Conservation (phyloP, 345 rosid genomes). For the Rubroshorea leprosula region DNA sequence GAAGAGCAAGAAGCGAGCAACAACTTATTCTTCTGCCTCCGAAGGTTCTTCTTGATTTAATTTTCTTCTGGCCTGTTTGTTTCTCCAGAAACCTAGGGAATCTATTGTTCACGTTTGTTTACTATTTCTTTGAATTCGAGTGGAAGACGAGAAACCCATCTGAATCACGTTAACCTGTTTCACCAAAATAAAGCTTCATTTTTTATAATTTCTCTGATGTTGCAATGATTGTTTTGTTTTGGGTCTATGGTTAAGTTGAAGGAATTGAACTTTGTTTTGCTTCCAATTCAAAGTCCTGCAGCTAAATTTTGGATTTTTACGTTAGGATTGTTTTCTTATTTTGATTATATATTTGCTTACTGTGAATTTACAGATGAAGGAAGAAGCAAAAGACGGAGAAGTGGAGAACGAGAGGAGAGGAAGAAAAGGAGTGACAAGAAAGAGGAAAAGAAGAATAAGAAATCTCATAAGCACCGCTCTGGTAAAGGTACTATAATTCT, state of each 20-base stretch:
- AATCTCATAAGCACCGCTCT: slow-evolving; percentile 54
- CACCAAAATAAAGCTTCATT: background rate
- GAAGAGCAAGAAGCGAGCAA: slow-evolving; percentile 44
- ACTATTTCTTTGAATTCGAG: background rate
- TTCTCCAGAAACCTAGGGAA: slow-evolving; percentile 11
- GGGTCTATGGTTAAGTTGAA: background rate
- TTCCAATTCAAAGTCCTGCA: background rate
- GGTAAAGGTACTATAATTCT: slow-evolving; percentile 35
- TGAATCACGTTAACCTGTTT: background rate
- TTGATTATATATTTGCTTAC: slow-evolving; percentile 5
- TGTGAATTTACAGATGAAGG: slow-evolving; percentile 43
- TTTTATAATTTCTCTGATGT: background rate
- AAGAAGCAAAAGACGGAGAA: slow-evolving; percentile 45
- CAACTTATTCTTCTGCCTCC: slow-evolving; percentile 29
- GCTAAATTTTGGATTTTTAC: background rate
- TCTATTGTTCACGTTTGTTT: background rate
- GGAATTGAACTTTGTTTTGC: background rate
- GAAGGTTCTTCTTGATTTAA: slow-evolving; percentile 25
- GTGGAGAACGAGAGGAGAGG: slow-evolving; percentile 37
- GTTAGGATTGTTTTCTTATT: background rate
- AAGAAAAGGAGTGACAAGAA: slow-evolving; percentile 39
- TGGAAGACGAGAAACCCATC: background rate
- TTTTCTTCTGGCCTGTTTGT: slow-evolving; percentile 8
- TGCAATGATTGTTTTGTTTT: background rate
- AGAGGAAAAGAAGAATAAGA: slow-evolving; percentile 42